Percentiles rank a stretch among this genome's conserved stretches.
phyloP scores from a whole-genome alignment of 1,284 basidiomycete genomes.

The Xerocomus cyaneibrunnescens region DNA sequence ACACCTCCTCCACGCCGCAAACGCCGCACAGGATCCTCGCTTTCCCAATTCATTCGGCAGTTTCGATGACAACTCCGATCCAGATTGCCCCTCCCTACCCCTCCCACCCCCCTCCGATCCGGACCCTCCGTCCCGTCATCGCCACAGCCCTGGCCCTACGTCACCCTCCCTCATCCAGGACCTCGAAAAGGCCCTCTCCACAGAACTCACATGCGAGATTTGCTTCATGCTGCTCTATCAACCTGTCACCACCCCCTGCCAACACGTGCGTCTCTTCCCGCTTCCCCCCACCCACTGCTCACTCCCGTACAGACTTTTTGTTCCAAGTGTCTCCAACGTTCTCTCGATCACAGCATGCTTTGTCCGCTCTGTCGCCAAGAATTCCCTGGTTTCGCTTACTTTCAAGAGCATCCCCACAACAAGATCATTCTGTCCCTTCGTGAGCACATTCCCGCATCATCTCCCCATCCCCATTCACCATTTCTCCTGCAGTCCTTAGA shows the following conservation, averaged over 20 bases:
- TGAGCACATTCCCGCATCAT: constrained; percentile 38
- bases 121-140: constrained; percentile 14
- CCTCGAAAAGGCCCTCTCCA: constrained; percentile 70
- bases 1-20: constrained; percentile 39
- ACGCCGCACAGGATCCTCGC: constrained; percentile 19
- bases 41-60: constrained; percentile 21
- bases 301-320: constrained; percentile 76
- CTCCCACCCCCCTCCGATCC: constrained; percentile 20
- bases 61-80: constrained; percentile 31
- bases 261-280: constrained; percentile 65
- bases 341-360: constrained; percentile 78
- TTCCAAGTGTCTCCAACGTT: constrained; percentile 81
- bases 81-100: constrained; percentile 9
- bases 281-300: constrained; percentile 12
- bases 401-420: constrained; percentile 76
- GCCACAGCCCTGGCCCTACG: constrained; percentile 22
- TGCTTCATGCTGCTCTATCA: constrained; percentile 84
- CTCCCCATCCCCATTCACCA: constrained; percentile 12
- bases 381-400: constrained; percentile 76
- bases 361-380: constrained; percentile 87
- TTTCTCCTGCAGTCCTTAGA: constrained; percentile 51
- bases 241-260: constrained; percentile 91
- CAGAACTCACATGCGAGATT: constrained; percentile 86
- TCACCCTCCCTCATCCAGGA: constrained; percentile 26
- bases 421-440: constrained; percentile 67